These are phyloP conservation scores for Primulina huaijiensis DNA, from an alignment of 257 asterid species.

Conservation along the genomic window DNA sequence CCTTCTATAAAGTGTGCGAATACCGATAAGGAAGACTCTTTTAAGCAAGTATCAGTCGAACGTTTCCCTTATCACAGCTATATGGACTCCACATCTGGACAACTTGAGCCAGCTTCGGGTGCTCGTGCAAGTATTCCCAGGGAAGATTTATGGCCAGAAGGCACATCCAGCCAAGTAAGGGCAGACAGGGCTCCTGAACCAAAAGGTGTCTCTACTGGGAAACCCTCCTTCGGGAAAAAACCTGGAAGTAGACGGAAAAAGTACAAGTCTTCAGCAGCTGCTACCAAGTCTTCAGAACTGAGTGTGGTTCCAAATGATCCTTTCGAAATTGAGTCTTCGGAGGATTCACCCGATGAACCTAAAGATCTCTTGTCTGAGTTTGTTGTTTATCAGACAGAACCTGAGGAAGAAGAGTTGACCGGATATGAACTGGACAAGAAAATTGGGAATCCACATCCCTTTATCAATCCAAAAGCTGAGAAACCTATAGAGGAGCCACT, in stretches of 20 bases:
- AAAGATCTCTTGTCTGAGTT: slow-evolving; percentile 48
- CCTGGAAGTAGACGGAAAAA: slow-evolving; percentile 93
- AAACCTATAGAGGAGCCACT: slow-evolving; percentile 58
- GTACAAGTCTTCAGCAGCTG: slow-evolving; percentile 46
- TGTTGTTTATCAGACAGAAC: slow-evolving; percentile 67
- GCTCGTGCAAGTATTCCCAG: slow-evolving; percentile 92
- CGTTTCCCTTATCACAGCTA: slow-evolving; percentile 72
- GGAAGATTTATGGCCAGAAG: slow-evolving; percentile 92
- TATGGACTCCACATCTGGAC: slow-evolving; percentile 90
- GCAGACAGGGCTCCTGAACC: slow-evolving; percentile 95
- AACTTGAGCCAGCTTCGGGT: slow-evolving; percentile 93
- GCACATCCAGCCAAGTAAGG: slow-evolving; percentile 72
- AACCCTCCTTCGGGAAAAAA: slow-evolving; percentile 74
- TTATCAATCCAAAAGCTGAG: slow-evolving; percentile 72
- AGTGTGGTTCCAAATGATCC: slow-evolving; percentile 34
- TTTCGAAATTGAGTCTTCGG: slow-evolving; percentile 39
- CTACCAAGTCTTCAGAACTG: slow-evolving; percentile 40
- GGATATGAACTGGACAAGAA: slow-evolving; percentile 75
- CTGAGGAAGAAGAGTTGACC: slow-evolving; percentile 48
- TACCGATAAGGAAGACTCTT: slow-evolving; percentile 40
- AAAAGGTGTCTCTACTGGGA: slow-evolving; percentile 60
- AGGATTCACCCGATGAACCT: slow-evolving; percentile 50
- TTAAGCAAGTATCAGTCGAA: slow-evolving; percentile 60
- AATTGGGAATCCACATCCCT: slow-evolving; percentile 78
- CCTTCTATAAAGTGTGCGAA: slow-evolving; percentile 71